Percentiles rank a stretch among this genome's conserved stretches.
Evolutionary conservation across 2,329 filamentous ascomycete genomes (phyloP).

Genomic region (Graphium sp.): DNA sequence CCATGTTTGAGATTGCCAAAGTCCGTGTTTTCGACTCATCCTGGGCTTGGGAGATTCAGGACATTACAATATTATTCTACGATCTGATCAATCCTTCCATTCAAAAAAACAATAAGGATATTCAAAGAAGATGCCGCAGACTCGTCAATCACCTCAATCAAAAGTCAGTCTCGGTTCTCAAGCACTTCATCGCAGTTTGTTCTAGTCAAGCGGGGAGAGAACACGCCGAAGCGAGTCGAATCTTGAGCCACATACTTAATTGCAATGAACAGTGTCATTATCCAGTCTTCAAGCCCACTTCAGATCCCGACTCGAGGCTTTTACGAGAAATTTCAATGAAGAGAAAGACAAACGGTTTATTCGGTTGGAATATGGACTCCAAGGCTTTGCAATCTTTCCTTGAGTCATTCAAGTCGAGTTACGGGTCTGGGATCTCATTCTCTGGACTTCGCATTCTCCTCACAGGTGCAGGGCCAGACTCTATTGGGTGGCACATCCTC

Average conservation of each 20-base stretch:
- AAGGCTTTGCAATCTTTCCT: too few species aligned
- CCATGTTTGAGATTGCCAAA: slow-evolving; percentile 84
- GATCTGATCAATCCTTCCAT: slow-evolving; percentile 96
- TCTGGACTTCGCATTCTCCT: slow-evolving; percentile 92
- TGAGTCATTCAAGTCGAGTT: slow-evolving; percentile 84
- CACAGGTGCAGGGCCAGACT: slow-evolving; percentile 95
- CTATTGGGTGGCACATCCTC: slow-evolving; percentile 91
- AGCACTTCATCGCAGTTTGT: slow-evolving; percentile 98
- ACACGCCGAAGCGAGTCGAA: slow-evolving; percentile 68
- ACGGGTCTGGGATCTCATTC: slow-evolving; percentile 81
- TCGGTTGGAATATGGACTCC: too few species aligned
- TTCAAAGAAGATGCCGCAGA: slow-evolving; percentile 94
- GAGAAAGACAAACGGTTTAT: too few species aligned
- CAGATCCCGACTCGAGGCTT: too few species aligned
- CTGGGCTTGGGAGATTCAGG: slow-evolving; percentile 98
- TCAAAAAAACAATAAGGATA: slow-evolving; percentile 86
- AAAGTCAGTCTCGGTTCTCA: slow-evolving; percentile 93
- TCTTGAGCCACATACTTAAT: slow-evolving; percentile 92
- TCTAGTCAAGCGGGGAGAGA: slow-evolving; percentile 93
- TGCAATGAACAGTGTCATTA: too few species aligned
- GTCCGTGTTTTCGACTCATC: slow-evolving; percentile 94
- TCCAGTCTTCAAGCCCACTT: too few species aligned
- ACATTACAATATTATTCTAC: slow-evolving; percentile 96
- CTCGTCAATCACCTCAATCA: slow-evolving; percentile 99
- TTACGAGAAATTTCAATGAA: too few species aligned